Evolutionary conservation across 1,284 basidiomycete species (phyloP).

Genomic region (Rhizoctonia solani): DNA sequence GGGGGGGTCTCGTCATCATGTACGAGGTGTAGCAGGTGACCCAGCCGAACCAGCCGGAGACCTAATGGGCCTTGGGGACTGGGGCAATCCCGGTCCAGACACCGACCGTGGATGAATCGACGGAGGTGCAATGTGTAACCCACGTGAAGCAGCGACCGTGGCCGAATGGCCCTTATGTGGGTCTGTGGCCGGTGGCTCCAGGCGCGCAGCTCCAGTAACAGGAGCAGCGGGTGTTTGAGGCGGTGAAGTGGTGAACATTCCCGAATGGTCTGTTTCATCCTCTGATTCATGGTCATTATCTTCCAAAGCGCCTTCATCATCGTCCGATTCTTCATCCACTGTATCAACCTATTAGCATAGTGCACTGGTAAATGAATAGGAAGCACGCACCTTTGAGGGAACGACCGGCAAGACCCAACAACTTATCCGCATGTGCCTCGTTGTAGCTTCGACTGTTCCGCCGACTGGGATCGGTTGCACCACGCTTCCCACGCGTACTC

Average conservation of each 20-base stretch:
- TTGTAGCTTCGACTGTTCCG: constrained; percentile 80
- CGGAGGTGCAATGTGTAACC: constrained; percentile 54
- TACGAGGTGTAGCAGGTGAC: constrained; percentile 34
- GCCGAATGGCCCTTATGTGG: constrained; percentile 47
- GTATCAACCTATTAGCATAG: constrained; percentile 39
- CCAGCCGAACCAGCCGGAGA: constrained; percentile 21
- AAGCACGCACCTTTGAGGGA: constrained; percentile 59
- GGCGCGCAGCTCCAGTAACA: neutral
- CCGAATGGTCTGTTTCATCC: constrained; percentile 44
- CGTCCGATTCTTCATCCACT: constrained; percentile 67
- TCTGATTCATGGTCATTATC: constrained; percentile 65
- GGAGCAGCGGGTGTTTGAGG: constrained; percentile 33
- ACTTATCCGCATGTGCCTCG: constrained; percentile 74
- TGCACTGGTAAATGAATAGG: constrained; percentile 34
- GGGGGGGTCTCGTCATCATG: no score
- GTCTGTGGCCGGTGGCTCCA: neutral
- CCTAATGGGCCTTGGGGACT: constrained; percentile 57
- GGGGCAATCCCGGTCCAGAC: constrained; percentile 61
- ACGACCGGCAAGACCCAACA: constrained; percentile 73
- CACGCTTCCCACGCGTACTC: constrained; percentile 38
- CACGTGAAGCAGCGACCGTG: constrained; percentile 65
- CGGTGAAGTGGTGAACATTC: constrained; percentile 25
- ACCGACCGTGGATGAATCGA: constrained; percentile 51
- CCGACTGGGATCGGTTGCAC: constrained; percentile 49
- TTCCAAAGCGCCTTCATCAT: constrained; percentile 65